These are phyloP conservation scores for Pythium vanterpoolii DNA, from an alignment of 352 stramenopile species.

Conservation along the genomic window DNA sequence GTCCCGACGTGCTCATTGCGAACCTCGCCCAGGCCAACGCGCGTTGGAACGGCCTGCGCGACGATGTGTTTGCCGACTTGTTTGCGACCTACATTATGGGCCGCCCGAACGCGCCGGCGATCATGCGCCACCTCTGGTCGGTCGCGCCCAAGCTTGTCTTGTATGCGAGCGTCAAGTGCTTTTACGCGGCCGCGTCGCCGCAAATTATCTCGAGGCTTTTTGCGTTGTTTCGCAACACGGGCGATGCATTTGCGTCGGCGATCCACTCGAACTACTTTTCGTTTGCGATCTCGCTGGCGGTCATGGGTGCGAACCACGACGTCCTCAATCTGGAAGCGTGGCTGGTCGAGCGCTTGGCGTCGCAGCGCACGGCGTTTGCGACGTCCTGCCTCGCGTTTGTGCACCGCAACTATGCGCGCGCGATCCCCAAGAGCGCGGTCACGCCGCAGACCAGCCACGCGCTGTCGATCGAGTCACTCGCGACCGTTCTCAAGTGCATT, in stretches of 20 bases:
- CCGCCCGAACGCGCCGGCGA: constrained; percentile 79
- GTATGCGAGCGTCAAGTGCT: constrained; percentile 86
- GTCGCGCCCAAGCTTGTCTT: constrained; percentile 84
- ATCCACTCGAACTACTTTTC: constrained; percentile 90
- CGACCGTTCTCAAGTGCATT: constrained; percentile 81
- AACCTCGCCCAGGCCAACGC: constrained; percentile 76
- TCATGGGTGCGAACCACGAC: constrained; percentile 86
- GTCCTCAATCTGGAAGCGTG: constrained; percentile 81
- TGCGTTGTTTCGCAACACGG: constrained; percentile 81
- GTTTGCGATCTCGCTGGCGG: constrained; percentile 75
- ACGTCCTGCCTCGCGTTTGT: constrained; percentile 83
- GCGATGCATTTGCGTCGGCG: constrained; percentile 71
- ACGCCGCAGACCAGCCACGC: constrained; percentile 77
- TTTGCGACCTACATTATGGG: constrained; percentile 87
- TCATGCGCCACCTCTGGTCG: constrained; percentile 86
- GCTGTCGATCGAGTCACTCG: constrained; percentile 81
- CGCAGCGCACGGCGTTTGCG: constrained; percentile 78
- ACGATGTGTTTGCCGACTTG: constrained; percentile 86
- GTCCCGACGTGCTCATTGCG: constrained; percentile 82
- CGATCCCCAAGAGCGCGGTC: constrained; percentile 78
- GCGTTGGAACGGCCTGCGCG: constrained; percentile 78
- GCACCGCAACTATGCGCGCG: constrained; percentile 80
- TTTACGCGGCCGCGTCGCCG: constrained; percentile 72
- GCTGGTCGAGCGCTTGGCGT: constrained; percentile 75
- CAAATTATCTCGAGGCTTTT: constrained; percentile 83